Base-by-base conservation (phyloP, 176 grass and related monocot species). In the Thinopyrum elongatum region DNA sequence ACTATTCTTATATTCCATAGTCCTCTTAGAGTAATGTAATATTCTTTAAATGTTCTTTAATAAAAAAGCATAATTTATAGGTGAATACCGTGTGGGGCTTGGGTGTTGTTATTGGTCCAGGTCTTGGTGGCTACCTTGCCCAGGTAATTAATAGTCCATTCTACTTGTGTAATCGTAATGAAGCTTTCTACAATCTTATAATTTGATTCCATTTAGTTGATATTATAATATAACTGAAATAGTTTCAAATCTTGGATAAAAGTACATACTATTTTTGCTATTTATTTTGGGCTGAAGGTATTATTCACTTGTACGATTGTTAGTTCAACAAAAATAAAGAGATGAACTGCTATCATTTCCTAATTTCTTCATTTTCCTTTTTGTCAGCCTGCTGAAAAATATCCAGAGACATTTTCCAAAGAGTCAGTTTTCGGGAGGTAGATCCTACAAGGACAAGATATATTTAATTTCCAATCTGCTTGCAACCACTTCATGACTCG, bases 41-140 rank as follows among this genome's bases (percentile, higher is more conserved):
- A 22, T 47, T 61, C 10, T 72, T 30, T 23, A 76, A 17, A 12
- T 53, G 8, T 49, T 29, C 3, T 49, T 75, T 1, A 6, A 49
- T 13, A 55, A 55, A 55, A 28, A 76, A 27, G 5, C 51, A 25
- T 30, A 49, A 46, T 74, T 74, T 21, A 23, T 39, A 92, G 91
- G 87, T 92, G 30, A 90, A 46, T 57, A 92, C 91, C 3, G 77
- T 85, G 70, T 92, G 91, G 91, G 91, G 81, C 59, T 88, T 95
- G 84, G 93, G 93, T 86, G 65, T 98, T 65, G 84, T 95, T 66
- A 10, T 98, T 60, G 95, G 93, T 77, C 95, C 95, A 77, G 85
- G 93, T 70, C 83, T 98, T 68, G 93, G 95, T 85, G 95, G 95
- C 28, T 98, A 85, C 84, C 82, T 98, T 88, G 85, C 93, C 29